A percentile compares a stretch with the other conserved stretches of the same genome.
These are phyloP conservation scores for Cystobasidium sp. DNA, from an alignment of 1,284 basidiomycete genomes.

Conservation along the genomic window DNA sequence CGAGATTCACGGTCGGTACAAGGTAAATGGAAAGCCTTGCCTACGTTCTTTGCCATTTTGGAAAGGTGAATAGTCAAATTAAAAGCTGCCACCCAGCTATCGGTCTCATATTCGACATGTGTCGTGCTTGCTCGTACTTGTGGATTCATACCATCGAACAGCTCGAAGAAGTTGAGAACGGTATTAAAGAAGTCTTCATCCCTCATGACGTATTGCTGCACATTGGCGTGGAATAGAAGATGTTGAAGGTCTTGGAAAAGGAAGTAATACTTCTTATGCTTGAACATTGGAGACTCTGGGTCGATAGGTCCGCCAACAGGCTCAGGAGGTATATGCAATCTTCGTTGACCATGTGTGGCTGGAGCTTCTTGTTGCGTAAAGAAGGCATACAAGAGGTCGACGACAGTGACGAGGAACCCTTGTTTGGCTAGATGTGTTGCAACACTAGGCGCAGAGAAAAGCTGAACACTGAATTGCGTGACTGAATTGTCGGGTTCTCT, in stretches of 20 bases:
- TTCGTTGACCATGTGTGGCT: background rate
- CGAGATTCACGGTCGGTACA: background rate
- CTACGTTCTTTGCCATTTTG: constrained; percentile 83
- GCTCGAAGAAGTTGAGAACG: constrained; percentile 64
- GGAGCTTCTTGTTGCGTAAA: constrained; percentile 80
- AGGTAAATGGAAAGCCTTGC: constrained; percentile 68
- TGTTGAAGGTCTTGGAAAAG: constrained; percentile 54
- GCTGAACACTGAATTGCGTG: constrained; percentile 85
- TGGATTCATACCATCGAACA: constrained; percentile 85
- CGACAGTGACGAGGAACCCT: constrained; percentile 73
- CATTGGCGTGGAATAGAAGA: constrained; percentile 50
- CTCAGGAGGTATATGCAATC: constrained; percentile 58
- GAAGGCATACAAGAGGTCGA: constrained; percentile 80
- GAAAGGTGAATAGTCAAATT: constrained; percentile 86
- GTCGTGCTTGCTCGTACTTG: constrained; percentile 77
- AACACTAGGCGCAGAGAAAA: constrained; percentile 86
- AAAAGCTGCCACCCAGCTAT: constrained; percentile 91
- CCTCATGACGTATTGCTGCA: constrained; percentile 40
- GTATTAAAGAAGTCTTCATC: constrained; percentile 16
- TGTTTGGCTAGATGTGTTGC: constrained; percentile 74
- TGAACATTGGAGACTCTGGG: constrained; percentile 81
- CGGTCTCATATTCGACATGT: constrained; percentile 92
- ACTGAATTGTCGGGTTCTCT: constrained; percentile 90
- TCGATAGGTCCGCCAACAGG: constrained; percentile 61
- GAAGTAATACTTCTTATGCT: constrained; percentile 78